Percentiles rank a stretch among this genome's conserved stretches.
Conservation (phyloP, 2,329 filamentous ascomycete species). For the Xylaria digitata region DNA sequence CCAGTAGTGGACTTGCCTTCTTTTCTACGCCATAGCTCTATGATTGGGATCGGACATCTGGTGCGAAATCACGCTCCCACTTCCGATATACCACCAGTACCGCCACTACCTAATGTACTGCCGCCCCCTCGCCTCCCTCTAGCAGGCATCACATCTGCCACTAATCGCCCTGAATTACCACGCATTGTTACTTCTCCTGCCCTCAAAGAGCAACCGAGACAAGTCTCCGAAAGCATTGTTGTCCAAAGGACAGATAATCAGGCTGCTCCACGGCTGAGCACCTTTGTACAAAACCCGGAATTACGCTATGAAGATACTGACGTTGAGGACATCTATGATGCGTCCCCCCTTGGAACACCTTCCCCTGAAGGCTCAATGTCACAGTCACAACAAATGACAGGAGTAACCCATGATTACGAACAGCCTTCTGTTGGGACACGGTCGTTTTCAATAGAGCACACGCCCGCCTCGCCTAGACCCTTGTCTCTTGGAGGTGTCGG, state of each 20-base stretch:
- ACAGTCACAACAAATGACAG: slow-evolving; percentile 46
- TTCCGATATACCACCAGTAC: slow-evolving; percentile 41
- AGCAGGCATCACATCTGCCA: slow-evolving; percentile 12
- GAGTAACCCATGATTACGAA: slow-evolving; percentile 41
- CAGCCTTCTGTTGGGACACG: slow-evolving; percentile 40
- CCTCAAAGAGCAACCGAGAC: slow-evolving; percentile 36
- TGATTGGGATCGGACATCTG: slow-evolving; percentile 51
- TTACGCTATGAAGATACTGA: slow-evolving; percentile 26
- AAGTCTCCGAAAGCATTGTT: slow-evolving; percentile 39
- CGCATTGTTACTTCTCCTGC: slow-evolving; percentile 46
- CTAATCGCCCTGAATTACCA: slow-evolving; percentile 47
- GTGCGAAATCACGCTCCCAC: slow-evolving; percentile 16
- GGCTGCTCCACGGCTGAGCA: slow-evolving; percentile 3
- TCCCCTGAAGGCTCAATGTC: slow-evolving; percentile 39
- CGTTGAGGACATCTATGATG: slow-evolving; percentile 48
- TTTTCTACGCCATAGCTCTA: slow-evolving; percentile 64
- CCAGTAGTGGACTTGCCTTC: slow-evolving; percentile 64
- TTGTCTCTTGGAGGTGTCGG: slow-evolving; percentile 35
- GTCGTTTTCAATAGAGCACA: slow-evolving; percentile 43
- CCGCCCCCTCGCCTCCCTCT: slow-evolving; percentile 31
- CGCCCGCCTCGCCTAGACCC: slow-evolving; percentile 42
- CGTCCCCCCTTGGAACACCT: slow-evolving; percentile 44
- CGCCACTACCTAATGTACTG: slow-evolving; percentile 33
- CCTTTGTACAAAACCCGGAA: slow-evolving; percentile 9
- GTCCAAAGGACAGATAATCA: slow-evolving; percentile 22